These are phyloP conservation scores for Colletotrichum neosansevieriae DNA, from an alignment of 2,329 filamentous ascomycete species.

Conservation along the genomic window DNA sequence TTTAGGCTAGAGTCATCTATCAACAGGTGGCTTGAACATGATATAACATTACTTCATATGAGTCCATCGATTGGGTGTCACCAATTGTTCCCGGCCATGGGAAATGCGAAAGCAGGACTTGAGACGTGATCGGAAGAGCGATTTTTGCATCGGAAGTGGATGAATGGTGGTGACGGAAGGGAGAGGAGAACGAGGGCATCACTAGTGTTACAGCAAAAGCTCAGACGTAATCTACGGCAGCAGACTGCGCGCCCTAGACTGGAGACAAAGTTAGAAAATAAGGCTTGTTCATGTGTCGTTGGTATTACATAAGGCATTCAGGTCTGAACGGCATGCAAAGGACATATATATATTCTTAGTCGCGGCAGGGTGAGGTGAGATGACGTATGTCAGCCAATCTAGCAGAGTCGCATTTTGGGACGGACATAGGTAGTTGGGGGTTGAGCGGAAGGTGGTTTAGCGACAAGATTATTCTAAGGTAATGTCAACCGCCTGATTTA, in stretches of 20 bases:
- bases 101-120: background rate
- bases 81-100: no score
- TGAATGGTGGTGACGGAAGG: slow-evolving; percentile 29
- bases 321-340: no score
- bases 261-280: background rate
- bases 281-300: slow-evolving; percentile 4
- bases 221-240: slow-evolving; percentile 12
- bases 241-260: background rate
- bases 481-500: slow-evolving; percentile 1
- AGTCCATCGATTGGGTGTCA: background rate
- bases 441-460: background rate
- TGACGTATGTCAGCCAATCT: background rate
- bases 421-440: background rate
- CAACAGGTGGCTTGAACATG: slow-evolving; percentile 38
- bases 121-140: background rate
- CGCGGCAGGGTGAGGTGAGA: background rate
- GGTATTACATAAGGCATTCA: background rate
- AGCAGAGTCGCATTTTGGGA: slow-evolving; percentile 3
- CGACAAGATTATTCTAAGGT: background rate
- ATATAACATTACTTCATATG: slow-evolving; percentile 31
- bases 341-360: background rate
- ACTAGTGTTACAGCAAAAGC: slow-evolving; percentile 21
- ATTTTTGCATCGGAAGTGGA: background rate
- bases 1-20: slow-evolving; percentile 35
- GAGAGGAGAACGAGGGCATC: slow-evolving; percentile 24